Evolutionary conservation across 345 rosid species (phyloP).

Genomic region (Psidium guajava): DNA sequence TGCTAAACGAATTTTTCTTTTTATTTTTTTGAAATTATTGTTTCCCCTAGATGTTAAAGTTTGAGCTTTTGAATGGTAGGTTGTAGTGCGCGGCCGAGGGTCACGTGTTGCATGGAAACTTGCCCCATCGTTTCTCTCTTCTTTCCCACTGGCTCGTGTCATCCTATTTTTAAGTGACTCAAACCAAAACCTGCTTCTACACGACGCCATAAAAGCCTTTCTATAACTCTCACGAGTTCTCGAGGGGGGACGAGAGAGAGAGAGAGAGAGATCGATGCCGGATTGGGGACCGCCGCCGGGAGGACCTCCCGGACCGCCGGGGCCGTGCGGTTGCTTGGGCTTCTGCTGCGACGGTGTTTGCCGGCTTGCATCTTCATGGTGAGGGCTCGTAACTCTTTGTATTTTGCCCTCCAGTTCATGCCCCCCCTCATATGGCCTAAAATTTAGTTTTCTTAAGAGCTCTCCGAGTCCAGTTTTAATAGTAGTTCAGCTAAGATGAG

Average conservation of each 20-base stretch:
- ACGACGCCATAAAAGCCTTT: background rate
- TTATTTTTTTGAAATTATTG: background rate
- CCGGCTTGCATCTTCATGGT: slow-evolving; percentile 39
- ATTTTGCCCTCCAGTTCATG: background rate
- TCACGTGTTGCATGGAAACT: background rate
- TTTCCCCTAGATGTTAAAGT: no score
- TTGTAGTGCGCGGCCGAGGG: background rate
- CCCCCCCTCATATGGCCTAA: no score
- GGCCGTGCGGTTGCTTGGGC: slow-evolving; percentile 28
- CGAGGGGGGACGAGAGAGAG: background rate
- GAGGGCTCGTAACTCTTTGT: background rate
- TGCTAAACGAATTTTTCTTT: rapidly evolving
- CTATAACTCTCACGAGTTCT: background rate
- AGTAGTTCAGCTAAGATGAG: background rate
- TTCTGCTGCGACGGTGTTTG: slow-evolving; percentile 20
- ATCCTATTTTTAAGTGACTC: background rate
- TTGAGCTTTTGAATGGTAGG: background rate
- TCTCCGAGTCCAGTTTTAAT: background rate
- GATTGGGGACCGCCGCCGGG: slow-evolving; percentile 7
- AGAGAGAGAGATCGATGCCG: background rate
- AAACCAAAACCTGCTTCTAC: background rate
- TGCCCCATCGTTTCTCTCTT: background rate
- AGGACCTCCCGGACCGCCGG: slow-evolving; percentile 1
- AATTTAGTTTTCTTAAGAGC: background rate
- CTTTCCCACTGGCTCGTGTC: background rate